A percentile compares a stretch with the other conserved stretches of the same genome.
These are phyloP conservation scores for Colletotrichum euphorbiae DNA, from an alignment of 2,329 filamentous ascomycete genomes.

Conservation along the genomic window DNA sequence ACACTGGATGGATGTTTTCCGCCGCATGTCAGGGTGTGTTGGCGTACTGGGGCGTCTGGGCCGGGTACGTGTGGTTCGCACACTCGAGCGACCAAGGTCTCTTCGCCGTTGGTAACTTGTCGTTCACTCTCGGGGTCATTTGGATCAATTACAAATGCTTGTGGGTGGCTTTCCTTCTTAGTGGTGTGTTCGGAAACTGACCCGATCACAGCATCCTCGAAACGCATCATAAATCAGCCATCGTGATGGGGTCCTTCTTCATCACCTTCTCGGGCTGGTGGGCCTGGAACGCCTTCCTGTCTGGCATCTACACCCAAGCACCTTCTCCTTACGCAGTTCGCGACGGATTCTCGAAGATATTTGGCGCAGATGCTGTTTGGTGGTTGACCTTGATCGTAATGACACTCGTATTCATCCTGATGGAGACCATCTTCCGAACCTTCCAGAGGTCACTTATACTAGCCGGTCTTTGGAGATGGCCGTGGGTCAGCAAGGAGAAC, in stretches of 20 bases:
- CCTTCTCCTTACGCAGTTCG: constrained; percentile 73
- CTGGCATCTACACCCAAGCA: constrained; percentile 65
- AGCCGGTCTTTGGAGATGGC: constrained; percentile 60
- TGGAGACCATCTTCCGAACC: constrained; percentile 73
- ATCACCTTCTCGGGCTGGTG: constrained; percentile 75
- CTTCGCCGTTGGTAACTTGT: constrained; percentile 79
- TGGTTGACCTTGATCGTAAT: constrained; percentile 78
- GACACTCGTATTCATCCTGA: constrained; percentile 67
- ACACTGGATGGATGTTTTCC: constrained; percentile 81
- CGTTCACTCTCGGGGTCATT: constrained; percentile 76
- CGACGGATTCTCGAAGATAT: constrained; percentile 72
- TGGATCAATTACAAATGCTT: constrained; percentile 83
- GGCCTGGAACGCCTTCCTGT: constrained; percentile 80
- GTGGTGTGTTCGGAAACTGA: constrained; percentile 41
- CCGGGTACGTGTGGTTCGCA: constrained; percentile 61
- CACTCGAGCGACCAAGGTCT: constrained; percentile 73
- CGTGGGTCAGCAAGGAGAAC: constrained; percentile 49
- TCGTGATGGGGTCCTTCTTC: constrained; percentile 70
- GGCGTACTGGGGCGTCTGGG: constrained; percentile 75
- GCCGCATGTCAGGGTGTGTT: constrained; percentile 79
- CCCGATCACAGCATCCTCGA: constrained; percentile 70
- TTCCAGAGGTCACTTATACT: constrained; percentile 60
- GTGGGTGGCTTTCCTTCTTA: constrained; percentile 56
- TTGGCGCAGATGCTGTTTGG: constrained; percentile 77
- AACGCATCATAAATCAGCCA: constrained; percentile 78